Evolutionary conservation across 345 rosid species (phyloP).

Genomic region (Eucalyptus polyanthemos): DNA sequence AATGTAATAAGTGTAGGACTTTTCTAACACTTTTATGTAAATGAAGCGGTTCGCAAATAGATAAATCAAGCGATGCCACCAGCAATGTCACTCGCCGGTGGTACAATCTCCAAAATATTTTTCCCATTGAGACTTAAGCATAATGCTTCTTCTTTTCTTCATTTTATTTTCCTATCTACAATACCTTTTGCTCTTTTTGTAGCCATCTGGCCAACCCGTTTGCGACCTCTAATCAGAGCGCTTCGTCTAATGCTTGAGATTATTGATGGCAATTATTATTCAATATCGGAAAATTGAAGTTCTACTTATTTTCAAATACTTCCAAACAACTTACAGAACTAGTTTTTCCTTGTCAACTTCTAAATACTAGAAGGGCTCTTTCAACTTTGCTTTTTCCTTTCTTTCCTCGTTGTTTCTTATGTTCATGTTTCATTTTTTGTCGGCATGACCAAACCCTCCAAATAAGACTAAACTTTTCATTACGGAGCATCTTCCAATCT

Average conservation of each 20-base stretch:
- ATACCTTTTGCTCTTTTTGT: not conserved
- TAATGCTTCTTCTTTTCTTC: too few species aligned
- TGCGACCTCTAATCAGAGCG: not conserved
- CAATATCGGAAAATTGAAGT: not conserved
- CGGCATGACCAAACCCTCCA: not conserved
- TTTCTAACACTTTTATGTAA: accelerated
- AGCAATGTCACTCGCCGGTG: not conserved
- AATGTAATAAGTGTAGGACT: too few species aligned
- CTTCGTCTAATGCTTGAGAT: not conserved
- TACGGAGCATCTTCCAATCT: not conserved
- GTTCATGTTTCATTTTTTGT: not conserved
- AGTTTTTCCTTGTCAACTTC: not conserved
- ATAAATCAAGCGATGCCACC: not conserved
- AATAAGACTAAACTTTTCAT: not conserved
- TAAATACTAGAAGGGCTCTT: not conserved
- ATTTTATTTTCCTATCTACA: not conserved
- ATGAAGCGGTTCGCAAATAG: not conserved
- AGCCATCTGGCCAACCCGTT: not conserved
- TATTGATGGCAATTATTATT: not conserved
- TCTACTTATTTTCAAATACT: not conserved
- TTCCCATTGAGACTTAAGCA: not conserved
- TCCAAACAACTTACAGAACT: not conserved
- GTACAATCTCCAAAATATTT: not conserved
- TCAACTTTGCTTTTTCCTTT: not conserved
- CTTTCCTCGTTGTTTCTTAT: not conserved